Evolutionary conservation across 352 stramenopile genomes (phyloP).

Genomic region (Globisporangium sylvaticum): DNA sequence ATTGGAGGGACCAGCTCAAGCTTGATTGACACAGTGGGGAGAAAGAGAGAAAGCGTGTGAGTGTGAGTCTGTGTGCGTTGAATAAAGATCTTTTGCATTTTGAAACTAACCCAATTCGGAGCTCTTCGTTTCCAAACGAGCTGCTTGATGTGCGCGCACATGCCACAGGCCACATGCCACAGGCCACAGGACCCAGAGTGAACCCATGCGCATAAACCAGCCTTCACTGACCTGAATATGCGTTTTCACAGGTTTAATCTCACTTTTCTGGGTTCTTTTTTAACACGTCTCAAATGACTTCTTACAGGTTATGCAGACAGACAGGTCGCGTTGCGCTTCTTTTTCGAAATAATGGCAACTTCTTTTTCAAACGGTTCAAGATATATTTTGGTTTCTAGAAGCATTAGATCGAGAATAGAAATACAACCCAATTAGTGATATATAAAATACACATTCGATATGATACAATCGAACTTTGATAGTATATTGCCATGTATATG

Average conservation of each 20-base stretch:
- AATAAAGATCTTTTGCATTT: slow-evolving; percentile 7
- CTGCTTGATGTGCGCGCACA: no score
- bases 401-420: background rate
- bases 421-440: no score
- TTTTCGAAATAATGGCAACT: background rate
- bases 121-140: background rate
- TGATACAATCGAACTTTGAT: background rate
- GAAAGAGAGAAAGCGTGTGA: background rate
- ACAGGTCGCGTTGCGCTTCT: background rate
- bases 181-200: background rate
- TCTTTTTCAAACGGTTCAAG: background rate
- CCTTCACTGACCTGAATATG: background rate
- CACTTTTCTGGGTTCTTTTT: background rate
- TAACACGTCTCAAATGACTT: background rate
- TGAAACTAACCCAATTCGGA: background rate
- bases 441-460: no score
- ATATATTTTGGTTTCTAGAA: background rate
- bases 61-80: background rate
- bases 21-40: background rate
- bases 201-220: slow-evolving; percentile 8
- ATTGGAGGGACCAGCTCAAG: background rate
- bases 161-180: background rate
- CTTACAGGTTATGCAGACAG: background rate
- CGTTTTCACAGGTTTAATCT: background rate
- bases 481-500: background rate